Conservation (phyloP, 306 rosid species). For the Hippophae gyantsensis region DNA sequence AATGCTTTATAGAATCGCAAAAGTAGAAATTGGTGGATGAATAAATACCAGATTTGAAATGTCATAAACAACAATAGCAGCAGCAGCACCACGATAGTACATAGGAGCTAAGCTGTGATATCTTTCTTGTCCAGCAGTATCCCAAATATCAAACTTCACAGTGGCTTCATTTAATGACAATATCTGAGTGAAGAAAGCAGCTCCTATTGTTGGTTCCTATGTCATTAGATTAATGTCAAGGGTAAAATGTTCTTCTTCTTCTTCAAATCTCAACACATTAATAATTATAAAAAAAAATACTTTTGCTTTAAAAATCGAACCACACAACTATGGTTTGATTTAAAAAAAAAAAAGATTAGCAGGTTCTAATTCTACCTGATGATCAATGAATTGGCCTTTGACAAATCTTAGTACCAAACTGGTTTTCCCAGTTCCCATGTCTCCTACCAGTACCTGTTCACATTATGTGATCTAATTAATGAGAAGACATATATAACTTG, state of each 20-base stretch:
- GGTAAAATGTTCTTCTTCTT: neutral
- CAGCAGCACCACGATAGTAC: conserved; percentile 94
- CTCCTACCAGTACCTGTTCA: conserved; percentile 43
- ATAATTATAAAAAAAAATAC: neutral
- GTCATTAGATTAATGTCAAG: neutral
- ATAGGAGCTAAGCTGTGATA: conserved; percentile 90
- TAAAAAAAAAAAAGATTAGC: neutral
- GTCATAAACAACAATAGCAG: conserved; percentile 75
- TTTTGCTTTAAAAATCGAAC: neutral
- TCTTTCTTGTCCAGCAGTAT: conserved; percentile 92
- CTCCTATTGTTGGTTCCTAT: conserved; percentile 91
- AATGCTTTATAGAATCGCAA: neutral
- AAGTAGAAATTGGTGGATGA: conserved; percentile 9
- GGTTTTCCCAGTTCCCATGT: conserved; percentile 53
- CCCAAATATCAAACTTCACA: conserved; percentile 91
- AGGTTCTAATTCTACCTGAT: conserved; percentile 42
- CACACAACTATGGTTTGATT: no score
- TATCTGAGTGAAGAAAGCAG: conserved; percentile 84
- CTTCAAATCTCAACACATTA: neutral
- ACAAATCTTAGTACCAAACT: conserved; percentile 74
- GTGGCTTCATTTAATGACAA: conserved; percentile 72
- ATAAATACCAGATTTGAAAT: conserved; percentile 48
- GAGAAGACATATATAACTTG: neutral
- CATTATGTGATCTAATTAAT: neutral
- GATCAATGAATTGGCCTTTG: conserved; percentile 59